Evolutionary conservation across 129 eudicot genomes (phyloP), one percentile per base, ranked within the genome.

Genomic region (Pittosporum tobira): DNA sequence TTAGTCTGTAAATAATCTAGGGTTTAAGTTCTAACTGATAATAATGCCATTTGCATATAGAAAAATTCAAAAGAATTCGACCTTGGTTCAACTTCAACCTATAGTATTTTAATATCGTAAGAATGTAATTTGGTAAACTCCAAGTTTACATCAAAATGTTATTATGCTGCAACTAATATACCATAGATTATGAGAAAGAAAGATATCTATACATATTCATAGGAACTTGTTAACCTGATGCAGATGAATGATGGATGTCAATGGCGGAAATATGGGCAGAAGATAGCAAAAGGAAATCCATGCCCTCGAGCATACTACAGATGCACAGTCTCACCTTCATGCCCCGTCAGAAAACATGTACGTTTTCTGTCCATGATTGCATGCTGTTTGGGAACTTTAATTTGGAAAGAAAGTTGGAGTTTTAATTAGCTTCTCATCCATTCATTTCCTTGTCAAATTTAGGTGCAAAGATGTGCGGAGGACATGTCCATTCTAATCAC

Each of bases 261-360:
- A 76, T 88, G 96, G 96, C 68, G 94, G 59, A 88, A 88, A 78
- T 88, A 88, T 25, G 96, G 96, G 16, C 96, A 88, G 71, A 88
- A 88, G 58, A 74, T 84, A 19, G 81, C 96, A 1, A 88, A 88
- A 71, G 96, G 89, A 60, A 88, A 84, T 57, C 96, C 96, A 44
- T 88, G 94, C 61, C 96, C 96, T 30, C 86, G 96, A 67, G 84
- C 94, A 40, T 88, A 88, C 48, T 88, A 88, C 57, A 75, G 96
- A 10, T 84, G 96, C 76, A 80, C 87, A 8, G 66, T 80, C 48
- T 74, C 96, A 21, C 37, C 94, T 19, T 62, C 85, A 12, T 88
- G 96, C 54, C 94, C 94, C 1, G 96, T 84, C 25, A 75, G 85
- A 53, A 88, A 88, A 78, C 96, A 88, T 79, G 96, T 88, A 74